Conservation (phyloP, 2,329 filamentous ascomycete genomes). For the Exophiala xenobiotica region DNA sequence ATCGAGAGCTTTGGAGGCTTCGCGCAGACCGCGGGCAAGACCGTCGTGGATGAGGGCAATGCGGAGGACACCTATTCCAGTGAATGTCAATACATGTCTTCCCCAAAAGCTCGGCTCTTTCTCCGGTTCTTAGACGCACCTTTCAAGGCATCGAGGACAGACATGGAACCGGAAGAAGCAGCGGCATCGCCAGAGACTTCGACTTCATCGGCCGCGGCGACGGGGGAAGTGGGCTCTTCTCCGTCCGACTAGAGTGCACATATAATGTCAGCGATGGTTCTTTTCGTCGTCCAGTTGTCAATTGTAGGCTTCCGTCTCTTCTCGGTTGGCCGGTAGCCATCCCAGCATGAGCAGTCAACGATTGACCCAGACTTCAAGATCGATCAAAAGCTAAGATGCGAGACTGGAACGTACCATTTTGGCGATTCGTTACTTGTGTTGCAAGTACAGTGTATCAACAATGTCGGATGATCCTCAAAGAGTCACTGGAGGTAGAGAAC, state of each 20-base stretch:
- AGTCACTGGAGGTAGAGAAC: slow-evolving; percentile 35
- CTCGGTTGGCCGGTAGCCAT: not conserved
- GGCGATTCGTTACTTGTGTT: slow-evolving; percentile 33
- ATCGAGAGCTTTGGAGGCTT: slow-evolving; percentile 98
- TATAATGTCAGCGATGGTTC: slow-evolving; percentile 25
- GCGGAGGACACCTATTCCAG: slow-evolving; percentile 71
- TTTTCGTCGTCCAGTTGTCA: too few species aligned
- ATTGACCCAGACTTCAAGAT: not conserved
- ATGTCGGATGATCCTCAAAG: slow-evolving; percentile 57
- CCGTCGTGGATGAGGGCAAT: slow-evolving; percentile 99
- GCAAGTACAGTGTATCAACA: slow-evolving; percentile 29
- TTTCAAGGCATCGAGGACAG: slow-evolving; percentile 96
- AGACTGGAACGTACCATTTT: slow-evolving; percentile 47
- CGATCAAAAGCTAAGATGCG: not conserved
- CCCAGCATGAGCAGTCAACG: not conserved
- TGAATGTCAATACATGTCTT: not conserved
- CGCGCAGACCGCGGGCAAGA: slow-evolving; percentile 95
- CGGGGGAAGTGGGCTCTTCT: slow-evolving; percentile 94
- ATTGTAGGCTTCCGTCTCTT: too few species aligned
- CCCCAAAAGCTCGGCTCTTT: not conserved
- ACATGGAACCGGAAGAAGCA: slow-evolving; percentile 78
- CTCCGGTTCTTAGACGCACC: slow-evolving; percentile 38
- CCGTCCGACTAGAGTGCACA: slow-evolving; percentile 79
- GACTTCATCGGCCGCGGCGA: slow-evolving; percentile 78
- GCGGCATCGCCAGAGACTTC: slow-evolving; percentile 90